These are phyloP conservation scores for Neonectria punicea DNA, from an alignment of 2,329 filamentous ascomycete genomes.

Conservation along the genomic window DNA sequence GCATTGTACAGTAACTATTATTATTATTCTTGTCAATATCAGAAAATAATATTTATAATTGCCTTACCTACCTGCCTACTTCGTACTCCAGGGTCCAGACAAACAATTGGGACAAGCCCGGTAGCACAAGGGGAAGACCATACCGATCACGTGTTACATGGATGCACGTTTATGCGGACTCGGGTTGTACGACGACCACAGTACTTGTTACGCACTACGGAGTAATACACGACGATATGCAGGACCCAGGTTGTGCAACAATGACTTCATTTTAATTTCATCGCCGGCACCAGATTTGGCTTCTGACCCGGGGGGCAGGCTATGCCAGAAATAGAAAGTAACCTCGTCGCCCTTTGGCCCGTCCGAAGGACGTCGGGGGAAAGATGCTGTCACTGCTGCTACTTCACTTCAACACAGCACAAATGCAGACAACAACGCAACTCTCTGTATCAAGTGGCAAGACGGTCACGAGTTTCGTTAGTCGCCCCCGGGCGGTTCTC, in stretches of 20 bases:
- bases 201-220: background rate
- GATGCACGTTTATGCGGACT: background rate
- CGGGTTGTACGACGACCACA: background rate
- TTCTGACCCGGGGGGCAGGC: background rate
- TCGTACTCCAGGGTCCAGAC: background rate
- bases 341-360: background rate
- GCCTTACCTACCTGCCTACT: background rate
- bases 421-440: background rate
- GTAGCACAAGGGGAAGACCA: background rate
- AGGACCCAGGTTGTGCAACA: background rate
- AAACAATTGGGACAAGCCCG: background rate
- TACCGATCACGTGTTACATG: background rate
- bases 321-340: conserved; percentile 4
- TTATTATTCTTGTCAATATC: background rate
- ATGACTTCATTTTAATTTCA: conserved; percentile 2
- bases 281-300: background rate
- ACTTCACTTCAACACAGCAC: background rate
- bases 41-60: background rate
- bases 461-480: conserved; percentile 1
- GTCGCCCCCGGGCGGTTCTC: background rate
- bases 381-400: background rate
- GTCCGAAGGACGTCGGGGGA: background rate
- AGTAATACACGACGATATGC: background rate
- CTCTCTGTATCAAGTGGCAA: conserved; percentile 1
- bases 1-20: conserved; percentile 4